A percentile compares a stretch with the other conserved stretches of the same genome.
Evolutionary conservation across 2,329 filamentous ascomycete species (phyloP).

Genomic region (Colletotrichum sp.): DNA sequence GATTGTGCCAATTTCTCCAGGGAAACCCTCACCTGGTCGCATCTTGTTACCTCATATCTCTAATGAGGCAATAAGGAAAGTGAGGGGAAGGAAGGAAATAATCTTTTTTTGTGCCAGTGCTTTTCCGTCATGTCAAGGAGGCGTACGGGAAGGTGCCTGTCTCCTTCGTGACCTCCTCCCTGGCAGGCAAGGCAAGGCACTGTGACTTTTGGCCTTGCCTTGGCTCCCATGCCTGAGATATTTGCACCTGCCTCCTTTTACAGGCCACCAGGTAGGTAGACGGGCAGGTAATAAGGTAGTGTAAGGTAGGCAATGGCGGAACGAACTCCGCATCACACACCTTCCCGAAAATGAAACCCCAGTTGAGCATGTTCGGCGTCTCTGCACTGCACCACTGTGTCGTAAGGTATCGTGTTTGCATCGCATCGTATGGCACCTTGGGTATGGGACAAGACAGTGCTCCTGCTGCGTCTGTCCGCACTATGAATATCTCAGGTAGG

Average conservation of each 20-base stretch:
- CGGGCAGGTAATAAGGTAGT: neutral
- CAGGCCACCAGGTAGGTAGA: neutral
- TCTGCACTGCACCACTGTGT: constrained; percentile 11
- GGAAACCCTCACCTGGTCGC: neutral
- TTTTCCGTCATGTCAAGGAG: neutral
- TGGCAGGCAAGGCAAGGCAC: neutral
- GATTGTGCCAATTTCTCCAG: neutral
- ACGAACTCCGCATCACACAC: constrained; percentile 15
- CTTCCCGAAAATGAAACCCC: constrained; percentile 16
- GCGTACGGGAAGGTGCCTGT: neutral
- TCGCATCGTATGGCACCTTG: neutral
- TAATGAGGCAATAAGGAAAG: neutral
- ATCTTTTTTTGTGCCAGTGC: neutral
- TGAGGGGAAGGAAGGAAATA: neutral
- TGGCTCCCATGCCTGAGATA: neutral
- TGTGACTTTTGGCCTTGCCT: neutral
- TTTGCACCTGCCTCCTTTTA: neutral
- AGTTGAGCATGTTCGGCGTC: neutral
- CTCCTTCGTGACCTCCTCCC: neutral
- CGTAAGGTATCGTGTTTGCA: neutral
- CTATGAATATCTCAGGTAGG: neutral
- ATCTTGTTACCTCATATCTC: neutral
- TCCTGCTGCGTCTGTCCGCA: neutral
- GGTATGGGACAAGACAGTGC: neutral
- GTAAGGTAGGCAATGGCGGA: neutral